Evolutionary conservation across 2,329 filamentous ascomycete genomes (phyloP).

Genomic region (Didymella pinodella): DNA sequence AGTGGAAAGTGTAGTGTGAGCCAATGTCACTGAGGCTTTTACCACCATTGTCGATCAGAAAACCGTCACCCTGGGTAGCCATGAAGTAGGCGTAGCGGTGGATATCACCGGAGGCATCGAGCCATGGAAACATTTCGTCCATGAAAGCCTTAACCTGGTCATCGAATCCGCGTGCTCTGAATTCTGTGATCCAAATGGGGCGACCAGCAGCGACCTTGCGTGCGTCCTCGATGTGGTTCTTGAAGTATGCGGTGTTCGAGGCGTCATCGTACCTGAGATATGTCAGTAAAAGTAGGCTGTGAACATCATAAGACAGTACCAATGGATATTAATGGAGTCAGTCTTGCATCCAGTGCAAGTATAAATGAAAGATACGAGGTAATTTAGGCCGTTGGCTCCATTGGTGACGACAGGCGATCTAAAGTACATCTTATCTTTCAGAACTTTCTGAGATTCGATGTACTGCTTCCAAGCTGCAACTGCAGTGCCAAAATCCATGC

Average conservation of each 20-base stretch:
- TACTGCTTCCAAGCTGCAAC: slow-evolving; percentile 28
- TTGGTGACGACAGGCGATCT: slow-evolving; percentile 46
- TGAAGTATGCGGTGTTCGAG: slow-evolving; percentile 39
- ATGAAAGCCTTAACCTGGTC: slow-evolving; percentile 34
- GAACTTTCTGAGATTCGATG: slow-evolving; percentile 29
- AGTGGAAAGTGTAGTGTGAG: slow-evolving; percentile 18
- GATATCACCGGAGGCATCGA: slow-evolving; percentile 39
- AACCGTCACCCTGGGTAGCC: slow-evolving; percentile 23
- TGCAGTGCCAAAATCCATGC: slow-evolving; percentile 30
- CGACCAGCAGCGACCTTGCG: slow-evolving; percentile 60
- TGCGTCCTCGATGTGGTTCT: slow-evolving; percentile 45
- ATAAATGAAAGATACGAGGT: slow-evolving; percentile 38
- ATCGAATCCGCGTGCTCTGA: slow-evolving; percentile 31
- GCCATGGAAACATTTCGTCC: slow-evolving; percentile 42
- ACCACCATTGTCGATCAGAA: slow-evolving; percentile 29
- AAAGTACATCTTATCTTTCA: slow-evolving; percentile 35
- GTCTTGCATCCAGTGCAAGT: slow-evolving; percentile 42
- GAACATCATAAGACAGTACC: slow-evolving; percentile 18
- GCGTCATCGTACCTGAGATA: slow-evolving; percentile 33
- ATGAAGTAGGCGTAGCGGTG: slow-evolving; percentile 45
- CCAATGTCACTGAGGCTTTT: slow-evolving; percentile 31
- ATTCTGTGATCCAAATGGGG: slow-evolving; percentile 50
- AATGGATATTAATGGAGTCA: slow-evolving; percentile 48
- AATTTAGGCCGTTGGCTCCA: slow-evolving; percentile 34
- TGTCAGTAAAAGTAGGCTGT: not conserved